Evolutionary conservation across 495 filamentous ascomycete genomes (phyloP).

Genomic region (Friedmanniomyces simplex): DNA sequence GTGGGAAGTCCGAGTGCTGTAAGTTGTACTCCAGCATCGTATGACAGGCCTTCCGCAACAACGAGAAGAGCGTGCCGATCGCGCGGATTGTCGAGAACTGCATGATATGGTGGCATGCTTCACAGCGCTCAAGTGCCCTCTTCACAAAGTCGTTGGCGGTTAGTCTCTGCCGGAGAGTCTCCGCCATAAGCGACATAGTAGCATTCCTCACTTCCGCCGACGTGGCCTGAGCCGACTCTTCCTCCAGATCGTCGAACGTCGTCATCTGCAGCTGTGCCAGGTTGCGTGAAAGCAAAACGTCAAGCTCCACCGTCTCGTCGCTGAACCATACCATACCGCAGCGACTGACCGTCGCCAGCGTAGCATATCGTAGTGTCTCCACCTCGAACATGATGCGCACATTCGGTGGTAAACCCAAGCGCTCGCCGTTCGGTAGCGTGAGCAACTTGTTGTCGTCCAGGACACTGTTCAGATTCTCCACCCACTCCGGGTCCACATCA

Average conservation of each 20-base stretch:
- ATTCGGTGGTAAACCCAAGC: slow-evolving; percentile 83
- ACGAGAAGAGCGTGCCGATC: slow-evolving; percentile 85
- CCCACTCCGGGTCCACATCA: slow-evolving; percentile 98
- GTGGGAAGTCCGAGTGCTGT: slow-evolving; percentile 85
- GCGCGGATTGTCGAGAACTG: slow-evolving; percentile 85
- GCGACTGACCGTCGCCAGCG: slow-evolving; percentile 90
- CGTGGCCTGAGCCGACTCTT: slow-evolving; percentile 76
- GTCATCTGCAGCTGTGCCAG: slow-evolving; percentile 69
- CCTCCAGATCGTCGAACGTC: slow-evolving; percentile 86
- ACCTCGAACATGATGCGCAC: slow-evolving; percentile 99
- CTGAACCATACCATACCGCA: slow-evolving; percentile 99
- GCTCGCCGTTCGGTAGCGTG: slow-evolving; percentile 93
- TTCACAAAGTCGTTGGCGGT: slow-evolving; percentile 66
- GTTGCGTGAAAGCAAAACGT: slow-evolving; percentile 89
- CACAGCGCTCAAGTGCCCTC: slow-evolving; percentile 63
- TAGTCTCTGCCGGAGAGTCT: slow-evolving; percentile 63
- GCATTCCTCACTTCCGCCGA: slow-evolving; percentile 63
- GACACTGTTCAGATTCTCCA: slow-evolving; percentile 98
- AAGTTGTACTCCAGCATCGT: slow-evolving; percentile 91
- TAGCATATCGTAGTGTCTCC: slow-evolving; percentile 96
- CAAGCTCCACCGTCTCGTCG: slow-evolving; percentile 84
- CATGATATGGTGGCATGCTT: slow-evolving; percentile 89
- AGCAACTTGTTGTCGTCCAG: slow-evolving; percentile 97
- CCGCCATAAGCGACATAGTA: slow-evolving; percentile 64
- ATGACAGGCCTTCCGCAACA: slow-evolving; percentile 85